Conservation (phyloP, 306 rosid species). For the Mimosa bimucronata region DNA sequence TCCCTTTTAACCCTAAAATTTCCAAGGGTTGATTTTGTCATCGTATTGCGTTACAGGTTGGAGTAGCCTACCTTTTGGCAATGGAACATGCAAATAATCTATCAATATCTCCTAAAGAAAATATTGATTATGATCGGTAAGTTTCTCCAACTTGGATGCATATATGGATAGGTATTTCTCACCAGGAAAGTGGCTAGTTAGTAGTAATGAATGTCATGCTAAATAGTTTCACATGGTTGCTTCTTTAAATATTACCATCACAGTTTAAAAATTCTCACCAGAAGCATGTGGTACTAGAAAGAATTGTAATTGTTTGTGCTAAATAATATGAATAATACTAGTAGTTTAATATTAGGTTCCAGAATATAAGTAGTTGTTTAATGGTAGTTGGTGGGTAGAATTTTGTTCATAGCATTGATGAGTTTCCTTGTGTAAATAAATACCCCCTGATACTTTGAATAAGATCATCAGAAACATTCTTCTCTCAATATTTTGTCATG, state of each 20-base stretch:
- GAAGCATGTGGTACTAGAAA: neutral
- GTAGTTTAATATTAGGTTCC: too few species aligned
- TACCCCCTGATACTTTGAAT: too few species aligned
- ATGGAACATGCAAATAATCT: slow-evolving; percentile 79
- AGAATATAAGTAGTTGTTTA: too few species aligned
- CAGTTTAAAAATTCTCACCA: slow-evolving; percentile 13
- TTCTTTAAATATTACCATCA: slow-evolving; percentile 7
- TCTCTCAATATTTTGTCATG: too few species aligned
- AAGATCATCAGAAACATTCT: too few species aligned
- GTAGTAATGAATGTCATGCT: slow-evolving; percentile 1
- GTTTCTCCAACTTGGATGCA: slow-evolving; percentile 32
- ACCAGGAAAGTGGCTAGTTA: slow-evolving; percentile 18
- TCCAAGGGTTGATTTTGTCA: slow-evolving; percentile 13
- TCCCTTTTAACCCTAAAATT: neutral
- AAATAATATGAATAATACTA: too few species aligned
- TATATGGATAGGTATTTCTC: neutral
- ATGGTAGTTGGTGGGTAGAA: too few species aligned
- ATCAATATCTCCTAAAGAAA: slow-evolving; percentile 65
- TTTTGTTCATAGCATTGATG: too few species aligned
- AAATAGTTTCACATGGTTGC: slow-evolving; percentile 16
- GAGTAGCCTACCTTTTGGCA: slow-evolving; percentile 93
- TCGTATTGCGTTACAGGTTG: slow-evolving; percentile 64
- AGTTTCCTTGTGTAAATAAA: too few species aligned
- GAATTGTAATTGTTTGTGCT: too few species aligned
- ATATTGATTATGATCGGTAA: slow-evolving; percentile 92